Evolutionary conservation across 176 grass and related monocot genomes (phyloP).

Genomic region (Pharus latifolius): DNA sequence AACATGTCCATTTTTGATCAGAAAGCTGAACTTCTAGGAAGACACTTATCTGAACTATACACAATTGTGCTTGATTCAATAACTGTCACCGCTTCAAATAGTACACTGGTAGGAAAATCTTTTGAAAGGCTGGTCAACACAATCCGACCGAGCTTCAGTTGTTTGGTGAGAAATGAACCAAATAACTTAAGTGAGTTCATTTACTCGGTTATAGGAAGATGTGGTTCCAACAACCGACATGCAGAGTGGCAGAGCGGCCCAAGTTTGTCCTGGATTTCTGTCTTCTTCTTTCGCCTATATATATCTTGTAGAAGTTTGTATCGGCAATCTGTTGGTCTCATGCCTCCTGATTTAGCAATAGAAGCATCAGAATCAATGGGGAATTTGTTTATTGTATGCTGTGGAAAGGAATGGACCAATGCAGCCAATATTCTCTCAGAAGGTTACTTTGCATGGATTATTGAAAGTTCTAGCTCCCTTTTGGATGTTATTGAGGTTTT

Average conservation of each 20-base stretch:
- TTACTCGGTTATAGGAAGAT: constrained; percentile 29
- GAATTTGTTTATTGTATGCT: constrained; percentile 47
- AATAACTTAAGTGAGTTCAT: constrained; percentile 33
- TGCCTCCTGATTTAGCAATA: constrained; percentile 70
- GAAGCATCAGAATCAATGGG: constrained; percentile 58
- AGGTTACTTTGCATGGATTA: constrained; percentile 89
- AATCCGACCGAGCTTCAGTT: constrained; percentile 49
- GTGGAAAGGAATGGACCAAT: constrained; percentile 69
- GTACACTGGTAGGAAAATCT: constrained; percentile 63
- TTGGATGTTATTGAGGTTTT: constrained; percentile 48
- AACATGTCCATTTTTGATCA: constrained; percentile 32
- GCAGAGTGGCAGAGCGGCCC: constrained; percentile 21
- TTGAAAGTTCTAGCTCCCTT: constrained; percentile 43
- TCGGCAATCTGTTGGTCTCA: constrained; percentile 62
- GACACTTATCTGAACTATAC: constrained; percentile 74
- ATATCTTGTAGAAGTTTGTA: constrained; percentile 70
- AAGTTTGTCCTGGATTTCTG: constrained; percentile 47
- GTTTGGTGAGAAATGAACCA: constrained; percentile 51
- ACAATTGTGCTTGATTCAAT: constrained; percentile 59
- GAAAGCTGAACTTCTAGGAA: constrained; percentile 58
- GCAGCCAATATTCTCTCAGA: constrained; percentile 27
- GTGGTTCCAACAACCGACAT: constrained; percentile 30
- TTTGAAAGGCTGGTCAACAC: constrained; percentile 60
- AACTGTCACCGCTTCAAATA: constrained; percentile 64
- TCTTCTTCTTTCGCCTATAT: constrained; percentile 66